Percentiles rank a stretch among this genome's conserved stretches.
Conservation (phyloP, 768 basidiomycete genomes). For the Calocybe gangraenosa region DNA sequence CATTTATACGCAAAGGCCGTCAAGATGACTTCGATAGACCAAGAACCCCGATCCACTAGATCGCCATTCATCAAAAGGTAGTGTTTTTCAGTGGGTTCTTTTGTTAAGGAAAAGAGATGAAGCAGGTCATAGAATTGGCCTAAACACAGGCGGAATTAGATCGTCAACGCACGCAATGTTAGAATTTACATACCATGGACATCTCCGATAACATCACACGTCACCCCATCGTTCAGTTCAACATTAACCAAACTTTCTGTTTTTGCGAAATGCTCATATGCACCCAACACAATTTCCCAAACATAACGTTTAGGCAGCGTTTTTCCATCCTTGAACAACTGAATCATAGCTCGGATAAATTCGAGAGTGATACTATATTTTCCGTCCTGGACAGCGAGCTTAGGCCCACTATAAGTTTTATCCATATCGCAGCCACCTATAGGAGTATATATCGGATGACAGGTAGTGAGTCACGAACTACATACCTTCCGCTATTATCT, state of each 20-base stretch:
- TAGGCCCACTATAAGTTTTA: slow-evolving; percentile 68
- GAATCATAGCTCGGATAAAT: slow-evolving; percentile 83
- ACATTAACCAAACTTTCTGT: slow-evolving; percentile 83
- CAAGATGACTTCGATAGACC: slow-evolving; percentile 91
- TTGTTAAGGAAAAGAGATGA: slow-evolving; percentile 82
- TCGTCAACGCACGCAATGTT: neutral
- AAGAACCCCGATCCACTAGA: slow-evolving; percentile 95
- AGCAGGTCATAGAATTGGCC: slow-evolving; percentile 95
- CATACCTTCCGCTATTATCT: slow-evolving; percentile 77
- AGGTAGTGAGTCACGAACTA: neutral
- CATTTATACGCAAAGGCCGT: slow-evolving; percentile 96
- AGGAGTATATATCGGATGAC: neutral
- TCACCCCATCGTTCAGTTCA: slow-evolving; percentile 68
- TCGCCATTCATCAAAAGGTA: slow-evolving; percentile 91
- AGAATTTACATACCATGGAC: slow-evolving; percentile 66
- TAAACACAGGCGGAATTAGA: slow-evolving; percentile 23
- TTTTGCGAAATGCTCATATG: slow-evolving; percentile 66
- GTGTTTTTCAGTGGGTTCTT: slow-evolving; percentile 81
- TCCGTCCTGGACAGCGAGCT: slow-evolving; percentile 54
- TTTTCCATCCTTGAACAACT: slow-evolving; percentile 94
- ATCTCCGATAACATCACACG: slow-evolving; percentile 93
- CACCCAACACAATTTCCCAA: slow-evolving; percentile 94
- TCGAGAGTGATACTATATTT: slow-evolving; percentile 70
- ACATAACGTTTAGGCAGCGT: slow-evolving; percentile 84
- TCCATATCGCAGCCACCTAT: slow-evolving; percentile 80